Evolutionary conservation across 148 eudicot species (phyloP).

Genomic region (Diospyros lotus): DNA sequence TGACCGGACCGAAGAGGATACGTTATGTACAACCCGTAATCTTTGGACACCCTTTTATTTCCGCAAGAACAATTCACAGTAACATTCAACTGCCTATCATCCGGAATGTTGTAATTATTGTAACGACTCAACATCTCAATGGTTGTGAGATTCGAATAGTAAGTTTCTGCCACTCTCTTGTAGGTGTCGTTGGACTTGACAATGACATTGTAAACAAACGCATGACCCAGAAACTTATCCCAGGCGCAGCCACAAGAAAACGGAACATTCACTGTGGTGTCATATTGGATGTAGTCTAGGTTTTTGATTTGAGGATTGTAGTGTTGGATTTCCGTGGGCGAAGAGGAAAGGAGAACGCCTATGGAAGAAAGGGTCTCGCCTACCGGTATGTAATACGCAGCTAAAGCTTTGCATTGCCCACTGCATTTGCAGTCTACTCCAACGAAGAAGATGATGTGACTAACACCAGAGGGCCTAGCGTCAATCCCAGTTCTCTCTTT

Average conservation of each 20-base stretch:
- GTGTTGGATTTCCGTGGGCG: slow-evolving; percentile 9
- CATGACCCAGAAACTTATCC: slow-evolving; percentile 19
- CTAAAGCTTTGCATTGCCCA: slow-evolving; percentile 20
- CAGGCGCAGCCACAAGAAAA: slow-evolving; percentile 26
- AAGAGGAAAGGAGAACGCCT: slow-evolving; percentile 12
- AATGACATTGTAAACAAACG: slow-evolving; percentile 21
- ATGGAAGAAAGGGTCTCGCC: slow-evolving; percentile 24
- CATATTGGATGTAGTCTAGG: background rate
- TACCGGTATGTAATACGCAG: slow-evolving; percentile 22
- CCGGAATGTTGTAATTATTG: slow-evolving; percentile 25
- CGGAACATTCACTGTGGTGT: slow-evolving; percentile 29
- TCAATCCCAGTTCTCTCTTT: no score
- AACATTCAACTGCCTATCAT: slow-evolving; percentile 18
- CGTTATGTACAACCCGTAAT: slow-evolving; percentile 33
- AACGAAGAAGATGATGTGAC: background rate
- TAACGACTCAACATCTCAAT: slow-evolving; percentile 22
- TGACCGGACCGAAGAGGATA: slow-evolving; percentile 33
- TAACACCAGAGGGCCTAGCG: no score
- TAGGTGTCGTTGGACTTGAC: slow-evolving; percentile 17
- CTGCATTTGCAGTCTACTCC: slow-evolving; percentile 18
- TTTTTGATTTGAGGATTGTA: slow-evolving; percentile 30
- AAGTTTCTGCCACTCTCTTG: slow-evolving; percentile 17
- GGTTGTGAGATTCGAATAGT: slow-evolving; percentile 34
- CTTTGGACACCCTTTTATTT: slow-evolving; percentile 23
- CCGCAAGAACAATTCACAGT: slow-evolving; percentile 40